Conservation (phyloP, 371 early-diverging fungal species). For the Paraphysoderma sedebokerense region DNA sequence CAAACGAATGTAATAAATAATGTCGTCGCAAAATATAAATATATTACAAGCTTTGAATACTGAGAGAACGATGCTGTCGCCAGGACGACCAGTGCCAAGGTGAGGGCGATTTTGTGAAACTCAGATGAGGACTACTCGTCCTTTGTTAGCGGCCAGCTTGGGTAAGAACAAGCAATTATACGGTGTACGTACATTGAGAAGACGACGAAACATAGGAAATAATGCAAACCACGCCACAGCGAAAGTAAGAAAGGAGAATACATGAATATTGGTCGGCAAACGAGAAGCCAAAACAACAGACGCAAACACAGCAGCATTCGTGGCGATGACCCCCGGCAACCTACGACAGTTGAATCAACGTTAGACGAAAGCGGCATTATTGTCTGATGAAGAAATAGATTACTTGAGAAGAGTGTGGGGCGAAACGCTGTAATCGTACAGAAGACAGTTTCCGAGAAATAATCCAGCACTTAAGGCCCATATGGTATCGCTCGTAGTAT, state of each 20-base stretch:
- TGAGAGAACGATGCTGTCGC: slow-evolving; percentile 39
- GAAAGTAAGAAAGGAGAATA: slow-evolving; percentile 73
- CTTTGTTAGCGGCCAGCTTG: background rate
- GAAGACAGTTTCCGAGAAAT: slow-evolving; percentile 66
- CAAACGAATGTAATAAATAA: slow-evolving; percentile 68
- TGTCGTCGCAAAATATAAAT: slow-evolving; percentile 43
- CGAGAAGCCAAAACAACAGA: slow-evolving; percentile 86
- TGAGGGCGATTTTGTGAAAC: slow-evolving; percentile 33
- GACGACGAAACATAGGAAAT: slow-evolving; percentile 73
- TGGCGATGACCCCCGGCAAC: slow-evolving; percentile 81
- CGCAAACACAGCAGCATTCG: slow-evolving; percentile 90
- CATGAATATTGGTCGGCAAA: slow-evolving; percentile 57
- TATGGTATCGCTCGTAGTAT: slow-evolving; percentile 80
- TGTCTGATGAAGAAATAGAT: background rate
- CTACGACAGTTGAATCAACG: slow-evolving; percentile 10
- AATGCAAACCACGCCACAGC: slow-evolving; percentile 83
- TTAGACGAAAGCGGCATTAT: background rate
- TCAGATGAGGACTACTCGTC: background rate
- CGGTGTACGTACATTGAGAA: slow-evolving; percentile 32
- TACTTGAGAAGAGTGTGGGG: slow-evolving; percentile 29
- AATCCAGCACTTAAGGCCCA: slow-evolving; percentile 76
- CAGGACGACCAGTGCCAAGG: slow-evolving; percentile 34
- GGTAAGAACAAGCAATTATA: background rate
- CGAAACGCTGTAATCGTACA: slow-evolving; percentile 67
- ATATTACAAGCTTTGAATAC: slow-evolving; percentile 49